Evolutionary conservation across 148 eudicot genomes (phyloP).

Genomic region (Drosera capensis): DNA sequence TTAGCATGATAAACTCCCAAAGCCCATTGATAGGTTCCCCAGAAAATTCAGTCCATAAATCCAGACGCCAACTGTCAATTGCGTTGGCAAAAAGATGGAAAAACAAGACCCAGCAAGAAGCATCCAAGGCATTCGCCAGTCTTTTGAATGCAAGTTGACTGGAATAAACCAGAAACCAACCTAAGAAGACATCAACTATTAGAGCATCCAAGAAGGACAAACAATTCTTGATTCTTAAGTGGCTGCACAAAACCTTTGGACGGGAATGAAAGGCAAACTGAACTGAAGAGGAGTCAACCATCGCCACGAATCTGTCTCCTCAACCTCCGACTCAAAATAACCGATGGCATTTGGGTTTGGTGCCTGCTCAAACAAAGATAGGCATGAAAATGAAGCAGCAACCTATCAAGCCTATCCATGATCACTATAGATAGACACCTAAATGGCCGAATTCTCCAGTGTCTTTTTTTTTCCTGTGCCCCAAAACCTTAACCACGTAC

Average conservation of each 20-base stretch:
- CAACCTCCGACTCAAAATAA: too few species aligned
- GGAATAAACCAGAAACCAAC: conserved; percentile 39
- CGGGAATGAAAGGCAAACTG: conserved; percentile 41
- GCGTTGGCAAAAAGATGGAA: conserved; percentile 21
- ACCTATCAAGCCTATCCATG: too few species aligned
- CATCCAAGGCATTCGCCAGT: conserved; percentile 25
- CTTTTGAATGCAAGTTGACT: conserved; percentile 39
- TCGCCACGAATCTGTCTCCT: too few species aligned
- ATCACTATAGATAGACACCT: too few species aligned
- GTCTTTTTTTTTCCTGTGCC: too few species aligned
- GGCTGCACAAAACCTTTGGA: conserved; percentile 44
- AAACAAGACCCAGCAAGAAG: conserved; percentile 41
- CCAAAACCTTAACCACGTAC: too few species aligned
- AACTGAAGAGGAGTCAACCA: too few species aligned
- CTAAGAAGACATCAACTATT: conserved; percentile 26
- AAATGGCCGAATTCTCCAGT: too few species aligned
- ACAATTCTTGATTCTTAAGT: conserved; percentile 28
- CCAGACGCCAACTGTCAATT: conserved; percentile 34
- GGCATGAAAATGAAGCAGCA: conserved; percentile 20
- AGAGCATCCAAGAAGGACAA: conserved; percentile 26
- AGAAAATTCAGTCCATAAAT: conserved; percentile 56
- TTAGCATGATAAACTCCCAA: background rate
- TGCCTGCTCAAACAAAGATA: conserved; percentile 20
- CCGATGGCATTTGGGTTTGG: too few species aligned
- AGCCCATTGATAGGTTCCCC: conserved; percentile 20